Conservation (phyloP, 2,329 filamentous ascomycete species). For the Colletotrichum plurivorum region DNA sequence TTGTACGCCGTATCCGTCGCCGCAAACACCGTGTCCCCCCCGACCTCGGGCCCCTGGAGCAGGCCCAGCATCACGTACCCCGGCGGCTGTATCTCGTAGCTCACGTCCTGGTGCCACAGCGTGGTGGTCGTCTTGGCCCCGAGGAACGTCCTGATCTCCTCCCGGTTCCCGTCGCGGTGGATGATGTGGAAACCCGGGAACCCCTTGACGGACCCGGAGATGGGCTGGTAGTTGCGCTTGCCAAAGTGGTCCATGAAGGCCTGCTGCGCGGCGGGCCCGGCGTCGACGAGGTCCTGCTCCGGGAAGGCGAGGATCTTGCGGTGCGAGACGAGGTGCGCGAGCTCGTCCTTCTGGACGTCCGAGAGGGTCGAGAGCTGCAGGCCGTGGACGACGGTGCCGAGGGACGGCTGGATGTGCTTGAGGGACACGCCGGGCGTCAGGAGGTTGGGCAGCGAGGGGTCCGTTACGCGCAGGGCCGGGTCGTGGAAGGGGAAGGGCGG, state of each 20-base stretch:
- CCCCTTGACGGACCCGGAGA: slow-evolving; percentile 55
- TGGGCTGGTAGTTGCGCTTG: slow-evolving; percentile 59
- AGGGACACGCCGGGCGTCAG: slow-evolving; percentile 50
- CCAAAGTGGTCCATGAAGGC: slow-evolving; percentile 61
- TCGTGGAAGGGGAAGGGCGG: slow-evolving; percentile 59
- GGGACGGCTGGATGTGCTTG: slow-evolving; percentile 48
- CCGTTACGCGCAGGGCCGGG: slow-evolving; percentile 59
- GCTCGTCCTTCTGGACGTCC: slow-evolving; percentile 63
- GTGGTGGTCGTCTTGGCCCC: slow-evolving; percentile 58
- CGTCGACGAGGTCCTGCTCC: slow-evolving; percentile 63
- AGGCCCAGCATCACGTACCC: slow-evolving; percentile 63
- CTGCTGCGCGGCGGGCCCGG: slow-evolving; percentile 57
- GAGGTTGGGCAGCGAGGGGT: slow-evolving; percentile 48
- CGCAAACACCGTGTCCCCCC: slow-evolving; percentile 62
- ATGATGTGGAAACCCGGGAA: slow-evolving; percentile 62
- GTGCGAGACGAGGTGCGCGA: slow-evolving; percentile 56
- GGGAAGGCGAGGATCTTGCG: slow-evolving; percentile 64
- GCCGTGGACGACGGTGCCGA: slow-evolving; percentile 53
- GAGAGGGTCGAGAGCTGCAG: slow-evolving; percentile 63
- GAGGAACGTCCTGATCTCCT: slow-evolving; percentile 45
- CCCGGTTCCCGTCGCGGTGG: slow-evolving; percentile 58
- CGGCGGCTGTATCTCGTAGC: slow-evolving; percentile 62
- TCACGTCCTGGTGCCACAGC: slow-evolving; percentile 64
- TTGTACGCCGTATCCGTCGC: slow-evolving; percentile 60
- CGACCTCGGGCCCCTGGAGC: slow-evolving; percentile 63